phyloP scores from a whole-genome alignment of 2,329 filamentous ascomycete genomes.

The Lachnellula arida region DNA sequence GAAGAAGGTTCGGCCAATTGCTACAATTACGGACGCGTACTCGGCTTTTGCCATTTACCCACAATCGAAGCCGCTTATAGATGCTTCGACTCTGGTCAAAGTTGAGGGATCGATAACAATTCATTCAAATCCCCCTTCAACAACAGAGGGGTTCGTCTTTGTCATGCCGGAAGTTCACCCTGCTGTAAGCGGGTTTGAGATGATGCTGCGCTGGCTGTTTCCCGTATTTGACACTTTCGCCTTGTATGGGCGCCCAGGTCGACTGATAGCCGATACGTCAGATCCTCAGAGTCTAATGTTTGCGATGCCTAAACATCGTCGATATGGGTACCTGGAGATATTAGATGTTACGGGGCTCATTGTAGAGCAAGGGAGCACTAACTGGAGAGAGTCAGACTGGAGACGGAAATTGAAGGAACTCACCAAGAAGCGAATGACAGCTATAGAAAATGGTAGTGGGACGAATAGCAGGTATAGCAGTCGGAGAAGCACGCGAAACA shows the following conservation, averaged over 20 bases:
- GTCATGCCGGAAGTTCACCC: conserved; percentile 93
- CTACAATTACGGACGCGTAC: conserved; percentile 85
- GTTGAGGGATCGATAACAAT: conserved; percentile 88
- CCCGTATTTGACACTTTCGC: conserved; percentile 91
- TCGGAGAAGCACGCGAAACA: conserved; percentile 53
- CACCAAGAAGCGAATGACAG: conserved; percentile 73
- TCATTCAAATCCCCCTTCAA: conserved; percentile 70
- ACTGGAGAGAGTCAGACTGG: conserved; percentile 87
- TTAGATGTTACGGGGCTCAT: conserved; percentile 80
- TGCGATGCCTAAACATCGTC: conserved; percentile 83
- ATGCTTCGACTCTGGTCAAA: conserved; percentile 90
- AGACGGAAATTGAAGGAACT: conserved; percentile 82
- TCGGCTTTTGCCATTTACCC: conserved; percentile 95
- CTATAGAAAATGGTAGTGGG: conserved; percentile 42
- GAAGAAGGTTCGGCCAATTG: conserved; percentile 87
- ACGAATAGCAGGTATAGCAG: conserved; percentile 48
- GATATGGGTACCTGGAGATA: conserved; percentile 87
- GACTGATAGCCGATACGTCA: conserved; percentile 79
- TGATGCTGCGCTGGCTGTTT: conserved; percentile 88
- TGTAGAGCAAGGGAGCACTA: conserved; percentile 66
- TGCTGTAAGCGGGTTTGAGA: conserved; percentile 92
- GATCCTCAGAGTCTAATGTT: conserved; percentile 95
- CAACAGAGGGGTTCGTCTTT: conserved; percentile 91
- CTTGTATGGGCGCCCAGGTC: conserved; percentile 83
- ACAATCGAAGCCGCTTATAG: conserved; percentile 87